A percentile compares a stretch with the other conserved stretches of the same genome.
Conservation (phyloP, 441 rosid genomes). For the Erysimum cheiri region DNA sequence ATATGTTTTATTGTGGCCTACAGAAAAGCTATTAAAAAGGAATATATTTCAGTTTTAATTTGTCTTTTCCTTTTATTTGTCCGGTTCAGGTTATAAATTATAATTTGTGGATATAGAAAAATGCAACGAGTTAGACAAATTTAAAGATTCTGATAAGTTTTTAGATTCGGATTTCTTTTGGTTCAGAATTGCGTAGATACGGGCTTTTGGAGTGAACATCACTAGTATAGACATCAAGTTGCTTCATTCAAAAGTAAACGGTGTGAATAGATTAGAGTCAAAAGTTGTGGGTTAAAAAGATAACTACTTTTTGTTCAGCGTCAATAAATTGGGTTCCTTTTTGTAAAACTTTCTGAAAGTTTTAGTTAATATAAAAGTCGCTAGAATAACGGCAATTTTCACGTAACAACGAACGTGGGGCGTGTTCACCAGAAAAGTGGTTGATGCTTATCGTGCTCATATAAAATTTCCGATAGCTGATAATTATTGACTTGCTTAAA, state of each 20-base stretch:
- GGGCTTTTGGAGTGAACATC: conserved; percentile 13
- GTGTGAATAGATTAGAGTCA: conserved; percentile 35
- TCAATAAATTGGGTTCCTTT: conserved; percentile 5
- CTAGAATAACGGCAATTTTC: conserved; percentile 23
- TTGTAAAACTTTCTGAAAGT: background rate
- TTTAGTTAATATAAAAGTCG: background rate
- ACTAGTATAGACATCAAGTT: conserved; percentile 32
- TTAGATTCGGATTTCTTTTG: conserved; percentile 8
- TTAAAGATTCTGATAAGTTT: conserved; percentile 15
- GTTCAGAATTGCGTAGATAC: conserved; percentile 26
- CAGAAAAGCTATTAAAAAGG: background rate
- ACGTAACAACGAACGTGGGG: conserved; percentile 28
- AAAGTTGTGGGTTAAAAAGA: conserved; percentile 37
- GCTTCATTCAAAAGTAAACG: conserved; percentile 34
- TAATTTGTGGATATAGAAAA: background rate
- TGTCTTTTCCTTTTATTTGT: background rate
- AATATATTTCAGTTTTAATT: background rate
- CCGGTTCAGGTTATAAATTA: background rate
- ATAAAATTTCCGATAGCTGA: conserved; percentile 17
- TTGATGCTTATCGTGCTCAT: conserved; percentile 34
- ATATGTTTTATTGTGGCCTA: background rate
- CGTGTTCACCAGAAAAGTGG: conserved; percentile 24
- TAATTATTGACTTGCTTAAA: conserved; percentile 30
- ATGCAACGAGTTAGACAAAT: background rate
- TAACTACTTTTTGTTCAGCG: conserved; percentile 20